Base-by-base conservation (phyloP, 1,284 basidiomycete species). In the Ceratorhiza oryzae-sativae region DNA sequence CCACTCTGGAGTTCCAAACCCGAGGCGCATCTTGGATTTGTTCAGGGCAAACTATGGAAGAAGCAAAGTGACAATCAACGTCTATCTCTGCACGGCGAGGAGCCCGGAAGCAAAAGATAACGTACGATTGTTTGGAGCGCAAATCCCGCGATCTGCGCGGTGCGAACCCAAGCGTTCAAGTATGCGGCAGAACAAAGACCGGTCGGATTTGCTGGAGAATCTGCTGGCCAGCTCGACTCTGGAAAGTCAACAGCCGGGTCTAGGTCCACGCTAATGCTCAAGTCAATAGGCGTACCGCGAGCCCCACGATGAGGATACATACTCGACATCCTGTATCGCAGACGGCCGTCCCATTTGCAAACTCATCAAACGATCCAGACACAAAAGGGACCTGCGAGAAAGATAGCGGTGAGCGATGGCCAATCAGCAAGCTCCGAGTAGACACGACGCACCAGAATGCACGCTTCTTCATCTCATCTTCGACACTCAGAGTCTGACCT, bases 381-480 rank as follows among this genome's bases (percentile, higher is more conserved):
- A 45, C 25, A 70, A 23, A 10, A 58, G 30, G 2, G 32, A 10
- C 63, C 63, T 68, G 36, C 25, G 39, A 18, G 6, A 67, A 1
- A 36, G 10, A 10, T 53, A 49, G 51, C 51, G 51, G 8, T 58
- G 15, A 39, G 18, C 55, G 12, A 18, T 13, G 25, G 20, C 49
- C 49, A 34, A 56, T 56, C 55, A 39, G 13, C 36, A 39, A n/a
- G 36, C 34, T 27, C 32, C 12, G 27, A 13, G 1, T n/a, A 23
- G 23, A 34, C 20, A 27, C 48, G 49, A 67, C 65, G 4, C 23
- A 83, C 85, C 85, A 86, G 75, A 86, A 87, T 0, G 84, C 83
- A n/a, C 87, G 81, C 76, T 84, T 86, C 79, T 84, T 85, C 20
- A 86, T 78, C 73, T 87, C 85, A 62, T 85, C 81, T 68, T 86